phyloP scores from a whole-genome alignment of 1,284 basidiomycete species.

The Cryptococcus maquisensis region DNA sequence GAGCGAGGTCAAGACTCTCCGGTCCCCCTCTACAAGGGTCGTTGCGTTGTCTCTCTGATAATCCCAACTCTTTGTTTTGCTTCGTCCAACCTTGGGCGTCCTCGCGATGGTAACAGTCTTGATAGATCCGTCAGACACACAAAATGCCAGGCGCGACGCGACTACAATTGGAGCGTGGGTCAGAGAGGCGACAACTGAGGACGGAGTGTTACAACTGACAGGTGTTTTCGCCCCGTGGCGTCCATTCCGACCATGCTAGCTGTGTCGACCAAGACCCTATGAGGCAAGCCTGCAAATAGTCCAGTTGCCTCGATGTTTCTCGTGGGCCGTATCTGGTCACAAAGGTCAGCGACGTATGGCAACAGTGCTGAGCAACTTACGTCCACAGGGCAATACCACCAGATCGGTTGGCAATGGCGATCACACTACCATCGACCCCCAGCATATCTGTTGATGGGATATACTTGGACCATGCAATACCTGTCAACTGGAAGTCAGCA shows the following conservation, averaged over 20 bases:
- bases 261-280: too few relatives aligned
- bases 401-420: slow-evolving; percentile 34
- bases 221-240: slow-evolving; percentile 3
- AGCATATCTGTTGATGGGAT: slow-evolving; percentile 14
- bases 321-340: too few relatives aligned
- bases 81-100: too few relatives aligned
- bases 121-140: slow-evolving; percentile 28
- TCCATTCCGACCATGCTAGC: slow-evolving; percentile 36
- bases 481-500: slow-evolving; percentile 3
- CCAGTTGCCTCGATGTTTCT: too few relatives aligned
- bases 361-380: slow-evolving; percentile 12
- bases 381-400: slow-evolving; percentile 34
- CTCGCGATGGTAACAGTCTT: not conserved
- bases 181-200: too few relatives aligned
- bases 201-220: slow-evolving; percentile 13
- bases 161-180: slow-evolving; percentile 4
- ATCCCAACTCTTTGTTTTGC: too few relatives aligned
- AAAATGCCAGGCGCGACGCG: slow-evolving; percentile 21
- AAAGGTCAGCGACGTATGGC: not conserved
- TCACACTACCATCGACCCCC: slow-evolving; percentile 31
- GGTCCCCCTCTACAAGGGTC: not conserved
- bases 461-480: slow-evolving; percentile 31
- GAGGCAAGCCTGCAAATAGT: too few relatives aligned
- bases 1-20: slow-evolving; percentile 19
- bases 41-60: too few relatives aligned